Percentiles rank a stretch among this genome's conserved stretches.
Conservation (phyloP, 345 rosid species). For the Tarenaya hassleriana region DNA sequence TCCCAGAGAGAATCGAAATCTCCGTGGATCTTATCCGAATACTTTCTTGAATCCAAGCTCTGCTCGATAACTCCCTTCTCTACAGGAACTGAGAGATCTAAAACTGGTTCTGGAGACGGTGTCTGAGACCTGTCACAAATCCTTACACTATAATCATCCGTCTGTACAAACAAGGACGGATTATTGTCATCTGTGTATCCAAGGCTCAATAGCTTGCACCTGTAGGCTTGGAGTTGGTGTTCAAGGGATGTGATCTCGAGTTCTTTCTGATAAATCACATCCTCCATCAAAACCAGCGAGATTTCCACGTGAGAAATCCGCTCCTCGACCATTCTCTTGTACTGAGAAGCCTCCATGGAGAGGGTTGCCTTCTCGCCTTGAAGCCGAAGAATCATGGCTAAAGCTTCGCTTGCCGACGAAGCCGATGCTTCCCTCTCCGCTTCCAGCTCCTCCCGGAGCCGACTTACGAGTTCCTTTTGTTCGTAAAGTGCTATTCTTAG, state of each 20-base stretch:
- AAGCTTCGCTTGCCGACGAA: constrained; percentile 64
- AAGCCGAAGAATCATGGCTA: constrained; percentile 80
- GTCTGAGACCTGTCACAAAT: not conserved
- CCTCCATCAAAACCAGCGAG: constrained; percentile 54
- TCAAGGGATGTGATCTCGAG: constrained; percentile 68
- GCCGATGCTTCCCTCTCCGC: constrained; percentile 80
- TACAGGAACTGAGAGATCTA: constrained; percentile 21
- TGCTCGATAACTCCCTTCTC: constrained; percentile 30
- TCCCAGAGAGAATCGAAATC: constrained; percentile 49
- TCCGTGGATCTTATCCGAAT: too few relatives aligned
- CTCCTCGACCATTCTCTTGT: too few relatives aligned
- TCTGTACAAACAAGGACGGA: not conserved
- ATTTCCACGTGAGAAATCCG: too few relatives aligned
- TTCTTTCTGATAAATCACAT: constrained; percentile 64
- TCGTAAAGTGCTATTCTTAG: constrained; percentile 49
- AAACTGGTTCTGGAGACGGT: too few relatives aligned
- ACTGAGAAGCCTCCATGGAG: constrained; percentile 74
- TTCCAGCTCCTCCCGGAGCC: constrained; percentile 54
- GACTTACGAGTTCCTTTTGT: constrained; percentile 64
- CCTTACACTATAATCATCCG: too few relatives aligned
- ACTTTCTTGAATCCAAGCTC: constrained; percentile 19
- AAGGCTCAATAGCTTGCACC: constrained; percentile 54
- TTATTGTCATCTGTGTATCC: constrained; percentile 10
- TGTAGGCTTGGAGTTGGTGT: constrained; percentile 62
- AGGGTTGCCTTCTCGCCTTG: constrained; percentile 77